Conservation (phyloP, 306 rosid genomes). For the Vigna nakashimae region DNA sequence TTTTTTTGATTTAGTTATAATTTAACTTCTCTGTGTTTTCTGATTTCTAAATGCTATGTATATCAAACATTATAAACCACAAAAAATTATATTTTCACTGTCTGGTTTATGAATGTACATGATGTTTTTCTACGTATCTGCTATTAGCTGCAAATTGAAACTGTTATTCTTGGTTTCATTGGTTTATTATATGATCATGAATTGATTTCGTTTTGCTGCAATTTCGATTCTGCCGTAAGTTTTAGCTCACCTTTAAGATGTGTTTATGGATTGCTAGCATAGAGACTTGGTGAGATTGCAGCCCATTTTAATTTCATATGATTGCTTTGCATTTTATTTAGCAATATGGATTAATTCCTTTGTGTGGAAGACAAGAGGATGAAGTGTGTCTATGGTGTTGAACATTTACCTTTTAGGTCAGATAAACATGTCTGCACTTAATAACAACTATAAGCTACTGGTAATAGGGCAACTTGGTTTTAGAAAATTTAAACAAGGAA, state of each 20-base stretch:
- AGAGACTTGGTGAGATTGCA: background rate
- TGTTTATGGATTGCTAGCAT: background rate
- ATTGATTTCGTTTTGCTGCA: conserved; percentile 27
- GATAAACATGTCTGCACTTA: background rate
- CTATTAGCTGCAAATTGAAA: background rate
- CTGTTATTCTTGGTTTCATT: background rate
- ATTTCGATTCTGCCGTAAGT: background rate
- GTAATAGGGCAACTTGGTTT: background rate
- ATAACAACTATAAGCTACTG: background rate
- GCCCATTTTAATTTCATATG: background rate
- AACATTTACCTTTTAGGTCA: background rate
- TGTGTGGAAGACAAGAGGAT: background rate
- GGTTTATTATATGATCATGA: background rate
- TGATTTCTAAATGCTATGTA: background rate
- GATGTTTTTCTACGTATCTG: background rate
- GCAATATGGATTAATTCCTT: background rate
- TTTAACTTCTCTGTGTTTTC: background rate
- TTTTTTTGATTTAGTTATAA: background rate
- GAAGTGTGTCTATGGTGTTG: background rate
- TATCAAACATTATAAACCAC: background rate
- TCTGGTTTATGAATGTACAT: background rate
- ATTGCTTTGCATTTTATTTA: background rate
- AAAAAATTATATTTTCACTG: background rate
- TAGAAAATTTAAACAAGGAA: background rate
- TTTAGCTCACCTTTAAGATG: background rate